phyloP scores from a whole-genome alignment of 2,329 filamentous ascomycete genomes.

The Trichocomaceae sp. region DNA sequence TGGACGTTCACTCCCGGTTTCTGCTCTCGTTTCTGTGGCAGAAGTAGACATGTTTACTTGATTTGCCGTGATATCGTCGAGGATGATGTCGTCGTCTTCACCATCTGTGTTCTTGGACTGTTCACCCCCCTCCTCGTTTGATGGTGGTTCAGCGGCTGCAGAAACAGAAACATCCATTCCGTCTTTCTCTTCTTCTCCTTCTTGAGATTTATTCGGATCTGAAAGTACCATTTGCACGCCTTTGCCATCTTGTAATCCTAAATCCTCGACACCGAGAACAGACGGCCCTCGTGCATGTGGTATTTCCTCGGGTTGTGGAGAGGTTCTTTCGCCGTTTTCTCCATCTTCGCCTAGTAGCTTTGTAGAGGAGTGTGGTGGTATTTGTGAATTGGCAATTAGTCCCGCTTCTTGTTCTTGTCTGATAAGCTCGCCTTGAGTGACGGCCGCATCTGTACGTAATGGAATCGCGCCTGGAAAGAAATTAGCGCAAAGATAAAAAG shows the following conservation, averaged over 20 bases:
- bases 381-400: constrained; percentile 58
- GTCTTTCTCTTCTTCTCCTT: constrained; percentile 1
- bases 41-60: background rate
- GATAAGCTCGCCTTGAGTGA: constrained; percentile 77
- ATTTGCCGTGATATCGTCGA: constrained; percentile 23
- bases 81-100: constrained; percentile 35
- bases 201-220: constrained; percentile 7
- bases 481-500: background rate
- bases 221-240: constrained; percentile 37
- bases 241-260: constrained; percentile 63
- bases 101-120: constrained; percentile 8
- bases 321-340: constrained; percentile 10
- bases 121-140: constrained; percentile 8
- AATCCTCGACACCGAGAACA: constrained; percentile 77
- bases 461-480: constrained; percentile 26
- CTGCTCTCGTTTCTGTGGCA: constrained; percentile 1
- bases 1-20: background rate
- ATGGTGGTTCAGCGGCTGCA: constrained; percentile 4
- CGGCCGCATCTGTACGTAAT: constrained; percentile 38
- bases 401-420: constrained; percentile 81
- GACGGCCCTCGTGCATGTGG: constrained; percentile 81
- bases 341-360: constrained; percentile 21
- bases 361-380: constrained; percentile 17
- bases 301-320: constrained; percentile 44
- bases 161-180: constrained; percentile 12